Base-by-base conservation (phyloP, 75 land plant genomes). In the Cunninghamia lanceolata region DNA sequence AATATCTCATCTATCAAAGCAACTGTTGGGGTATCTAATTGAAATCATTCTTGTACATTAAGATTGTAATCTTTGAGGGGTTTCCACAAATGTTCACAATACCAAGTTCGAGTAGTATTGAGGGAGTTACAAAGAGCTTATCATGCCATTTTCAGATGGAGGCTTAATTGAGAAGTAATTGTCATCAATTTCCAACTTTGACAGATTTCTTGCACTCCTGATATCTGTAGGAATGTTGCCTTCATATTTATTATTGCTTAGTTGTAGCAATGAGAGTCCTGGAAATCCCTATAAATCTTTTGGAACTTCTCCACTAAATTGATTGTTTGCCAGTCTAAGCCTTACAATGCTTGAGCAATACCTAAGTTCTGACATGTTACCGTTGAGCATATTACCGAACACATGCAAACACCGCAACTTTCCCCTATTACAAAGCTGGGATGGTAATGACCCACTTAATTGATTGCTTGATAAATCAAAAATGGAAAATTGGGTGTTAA, bases 391-490 rank as follows among this genome's bases (percentile, higher is more conserved):
- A 86, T 91, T 91, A 34, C 73, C 32, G 53, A 89, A 82, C 85
- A 87, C 36, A 4, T 80, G 73, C 66, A 91, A 86, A 73, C 85
- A 87, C 38, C 47, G 25, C 59, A 91, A 84, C 38, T 6, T 17
- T 36, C 85, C 76, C 13, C 91, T 88, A n/a, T 83, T 88, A 83
- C 91, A 89, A 25, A 91, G 91, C 34, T n/a, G n/a, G n/a, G n/a
- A n/a, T n/a, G n/a, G n/a, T n/a, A n/a, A n/a, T n/a, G n/a, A n/a
- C n/a, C n/a, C n/a, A n/a, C n/a, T n/a, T n/a, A n/a, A n/a, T n/a
- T n/a, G n/a, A n/a, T n/a, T n/a, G n/a, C n/a, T n/a, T n/a, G n/a
- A n/a, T n/a, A n/a, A n/a, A n/a, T n/a, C n/a, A n/a, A n/a, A n/a
- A n/a, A n/a, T n/a, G n/a, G 34, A 36, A n/a, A 89, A 87, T 30